Conservation (phyloP, 495 filamentous ascomycete genomes). For the Xylaria venustula region DNA sequence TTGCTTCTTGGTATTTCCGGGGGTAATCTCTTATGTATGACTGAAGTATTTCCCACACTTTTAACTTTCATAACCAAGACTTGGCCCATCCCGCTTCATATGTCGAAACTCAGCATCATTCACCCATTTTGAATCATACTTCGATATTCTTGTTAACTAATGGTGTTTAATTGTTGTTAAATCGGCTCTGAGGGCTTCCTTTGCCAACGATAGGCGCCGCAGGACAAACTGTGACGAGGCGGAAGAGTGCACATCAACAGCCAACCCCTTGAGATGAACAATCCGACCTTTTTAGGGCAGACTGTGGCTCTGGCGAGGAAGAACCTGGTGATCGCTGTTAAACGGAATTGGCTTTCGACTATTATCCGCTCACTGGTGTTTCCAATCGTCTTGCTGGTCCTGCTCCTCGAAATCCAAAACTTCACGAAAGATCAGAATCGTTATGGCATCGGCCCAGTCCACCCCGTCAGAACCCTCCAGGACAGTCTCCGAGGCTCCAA, state of each 20-base stretch:
- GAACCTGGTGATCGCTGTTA: constrained; percentile 60
- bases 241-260: neutral
- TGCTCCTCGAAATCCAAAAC: constrained; percentile 58
- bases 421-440: constrained; percentile 55
- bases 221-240: neutral
- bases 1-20: too few relatives aligned
- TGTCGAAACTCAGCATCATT: too few relatives aligned
- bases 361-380: constrained; percentile 60
- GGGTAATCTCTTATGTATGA: too few relatives aligned
- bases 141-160: too few relatives aligned
- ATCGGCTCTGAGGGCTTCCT: too few relatives aligned
- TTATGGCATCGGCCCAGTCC: constrained; percentile 59
- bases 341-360: constrained; percentile 60
- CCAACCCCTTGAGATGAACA: constrained; percentile 11
- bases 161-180: too few relatives aligned
- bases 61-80: too few relatives aligned
- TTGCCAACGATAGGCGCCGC: neutral
- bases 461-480: constrained; percentile 51
- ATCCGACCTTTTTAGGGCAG: constrained; percentile 39
- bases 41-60: too few relatives aligned
- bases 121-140: too few relatives aligned
- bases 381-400: constrained; percentile 60
- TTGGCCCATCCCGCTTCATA: too few relatives aligned
- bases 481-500: constrained; percentile 37
- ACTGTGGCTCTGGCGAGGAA: constrained; percentile 64